Conservation (phyloP, 73 alveolate genomes). For the Paramecium bursaria region DNA sequence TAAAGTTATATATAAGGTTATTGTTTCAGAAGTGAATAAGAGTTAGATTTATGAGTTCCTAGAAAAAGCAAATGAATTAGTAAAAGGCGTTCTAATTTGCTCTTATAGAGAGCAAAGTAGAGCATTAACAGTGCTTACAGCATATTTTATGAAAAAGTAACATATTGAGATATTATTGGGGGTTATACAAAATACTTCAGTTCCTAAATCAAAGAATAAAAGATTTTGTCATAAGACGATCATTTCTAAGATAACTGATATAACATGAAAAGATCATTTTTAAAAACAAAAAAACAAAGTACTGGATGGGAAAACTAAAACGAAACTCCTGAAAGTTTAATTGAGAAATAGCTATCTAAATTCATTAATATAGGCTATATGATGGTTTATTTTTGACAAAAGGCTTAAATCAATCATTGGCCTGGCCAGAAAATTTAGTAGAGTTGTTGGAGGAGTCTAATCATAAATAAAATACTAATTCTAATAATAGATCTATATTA, state of each 20-base stretch:
- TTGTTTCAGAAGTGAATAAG: neutral
- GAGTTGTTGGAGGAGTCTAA: no score
- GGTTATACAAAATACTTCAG: neutral
- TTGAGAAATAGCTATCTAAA: constrained; percentile 27
- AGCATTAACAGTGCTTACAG: constrained; percentile 16
- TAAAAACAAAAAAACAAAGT: neutral
- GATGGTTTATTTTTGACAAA: neutral
- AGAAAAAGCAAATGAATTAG: constrained; percentile 9
- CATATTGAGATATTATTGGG: constrained; percentile 27
- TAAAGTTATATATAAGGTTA: neutral
- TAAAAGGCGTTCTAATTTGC: constrained; percentile 19
- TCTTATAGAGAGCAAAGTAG: constrained; percentile 24
- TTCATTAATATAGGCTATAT: neutral
- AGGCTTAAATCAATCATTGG: no score
- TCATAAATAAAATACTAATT: no score
- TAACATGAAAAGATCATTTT: neutral
- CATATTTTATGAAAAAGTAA: constrained; percentile 54
- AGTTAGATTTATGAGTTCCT: neutral
- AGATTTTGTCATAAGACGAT: constrained; percentile 30
- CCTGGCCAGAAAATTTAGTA: no score
- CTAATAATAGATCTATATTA: no score
- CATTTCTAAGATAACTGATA: neutral
- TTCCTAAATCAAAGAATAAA: constrained; percentile 12
- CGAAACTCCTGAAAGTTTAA: neutral
- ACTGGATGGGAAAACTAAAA: neutral